These are phyloP conservation scores for Lepidopterella palustris DNA, from an alignment of 495 filamentous ascomycete genomes.

Conservation along the genomic window DNA sequence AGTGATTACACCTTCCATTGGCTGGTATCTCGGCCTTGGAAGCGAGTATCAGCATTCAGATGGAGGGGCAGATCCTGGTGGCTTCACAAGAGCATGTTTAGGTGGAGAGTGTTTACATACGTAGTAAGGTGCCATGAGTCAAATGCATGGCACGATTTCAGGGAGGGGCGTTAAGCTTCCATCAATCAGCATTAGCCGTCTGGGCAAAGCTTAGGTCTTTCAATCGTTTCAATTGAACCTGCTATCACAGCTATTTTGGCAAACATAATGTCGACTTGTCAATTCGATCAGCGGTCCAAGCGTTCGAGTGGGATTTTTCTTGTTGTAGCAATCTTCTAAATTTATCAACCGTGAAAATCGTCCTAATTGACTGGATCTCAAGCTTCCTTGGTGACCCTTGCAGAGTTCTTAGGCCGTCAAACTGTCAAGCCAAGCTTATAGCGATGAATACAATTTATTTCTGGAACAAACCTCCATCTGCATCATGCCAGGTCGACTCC, in stretches of 20 bases:
- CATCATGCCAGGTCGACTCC: constrained; percentile 36
- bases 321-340: not conserved
- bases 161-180: not conserved
- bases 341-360: no score
- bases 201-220: not conserved
- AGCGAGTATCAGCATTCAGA: not conserved
- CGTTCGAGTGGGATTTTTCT: not conserved
- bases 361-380: not conserved
- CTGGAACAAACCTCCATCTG: not conserved
- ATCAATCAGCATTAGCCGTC: not conserved
- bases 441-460: not conserved
- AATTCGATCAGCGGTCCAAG: not conserved
- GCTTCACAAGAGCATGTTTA: no score
- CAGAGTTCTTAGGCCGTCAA: not conserved
- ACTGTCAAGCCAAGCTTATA: not conserved
- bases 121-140: no score
- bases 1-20: not conserved
- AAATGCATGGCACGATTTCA: no score
- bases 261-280: not conserved
- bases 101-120: no score
- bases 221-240: no score
- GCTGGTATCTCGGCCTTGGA: not conserved
- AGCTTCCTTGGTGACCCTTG: not conserved
- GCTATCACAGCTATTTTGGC: not conserved
- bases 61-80: no score